A percentile compares a stretch with the other conserved stretches of the same genome.
These are phyloP conservation scores for Cerrena zonata DNA, from an alignment of 1,284 basidiomycete species.

Conservation along the genomic window DNA sequence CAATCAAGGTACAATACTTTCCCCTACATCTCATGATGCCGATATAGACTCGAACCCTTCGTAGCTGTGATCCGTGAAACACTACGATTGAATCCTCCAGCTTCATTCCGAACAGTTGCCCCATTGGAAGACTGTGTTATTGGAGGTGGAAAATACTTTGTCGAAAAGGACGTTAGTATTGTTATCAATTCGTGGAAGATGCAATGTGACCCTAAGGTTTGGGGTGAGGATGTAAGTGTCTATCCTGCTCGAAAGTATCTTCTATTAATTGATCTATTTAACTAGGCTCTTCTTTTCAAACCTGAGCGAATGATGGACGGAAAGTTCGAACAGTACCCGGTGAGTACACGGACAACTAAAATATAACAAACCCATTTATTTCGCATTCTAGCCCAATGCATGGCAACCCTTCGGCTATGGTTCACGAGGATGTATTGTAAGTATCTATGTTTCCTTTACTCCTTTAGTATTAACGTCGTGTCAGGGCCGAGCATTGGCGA, in stretches of 20 bases:
- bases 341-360: slow-evolving; percentile 17
- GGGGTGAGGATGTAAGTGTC: slow-evolving; percentile 44
- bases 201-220: slow-evolving; percentile 41
- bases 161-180: slow-evolving; percentile 32
- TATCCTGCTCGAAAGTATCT: background rate
- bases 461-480: background rate
- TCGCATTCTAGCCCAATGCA: slow-evolving; percentile 31
- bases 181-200: slow-evolving; percentile 29
- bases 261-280: background rate
- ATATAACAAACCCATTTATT: too few relatives aligned
- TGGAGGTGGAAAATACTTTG: slow-evolving; percentile 37
- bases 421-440: slow-evolving; percentile 37
- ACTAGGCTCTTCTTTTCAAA: slow-evolving; percentile 32
- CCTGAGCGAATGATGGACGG: slow-evolving; percentile 48
- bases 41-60: background rate
- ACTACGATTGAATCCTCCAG: slow-evolving; percentile 41
- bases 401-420: slow-evolving; percentile 45
- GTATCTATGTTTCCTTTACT: slow-evolving; percentile 8
- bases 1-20: slow-evolving; percentile 28
- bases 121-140: slow-evolving; percentile 35
- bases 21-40: background rate
- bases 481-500: slow-evolving; percentile 40
- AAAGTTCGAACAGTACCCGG: slow-evolving; percentile 39
- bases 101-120: slow-evolving; percentile 31
- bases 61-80: slow-evolving; percentile 43